Percentiles rank a stretch among this genome's conserved stretches.
Conservation (phyloP, 768 basidiomycete genomes). For the Tylopilus cervinicoccineus region DNA sequence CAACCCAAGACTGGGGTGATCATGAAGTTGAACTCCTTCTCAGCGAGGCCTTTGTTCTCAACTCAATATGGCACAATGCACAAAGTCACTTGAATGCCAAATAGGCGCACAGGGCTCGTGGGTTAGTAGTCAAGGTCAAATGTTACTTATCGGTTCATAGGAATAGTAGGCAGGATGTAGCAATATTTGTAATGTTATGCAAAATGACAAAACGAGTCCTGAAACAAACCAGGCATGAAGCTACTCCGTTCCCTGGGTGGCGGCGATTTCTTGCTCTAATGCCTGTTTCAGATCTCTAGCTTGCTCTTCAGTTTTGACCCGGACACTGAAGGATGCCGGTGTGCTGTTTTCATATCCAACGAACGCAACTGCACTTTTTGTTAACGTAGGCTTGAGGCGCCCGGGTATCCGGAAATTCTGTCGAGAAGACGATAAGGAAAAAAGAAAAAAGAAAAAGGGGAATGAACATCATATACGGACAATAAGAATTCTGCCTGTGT, state of each 20-base stretch:
- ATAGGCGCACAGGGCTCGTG: conserved; percentile 14
- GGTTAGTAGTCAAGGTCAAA: neutral
- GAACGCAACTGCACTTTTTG: conserved; percentile 56
- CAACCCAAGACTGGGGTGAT: conserved; percentile 92
- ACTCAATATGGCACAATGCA: conserved; percentile 89
- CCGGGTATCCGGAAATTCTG: conserved; percentile 74
- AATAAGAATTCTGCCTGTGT: conserved; percentile 69
- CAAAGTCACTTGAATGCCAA: conserved; percentile 80
- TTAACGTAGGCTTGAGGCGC: conserved; percentile 49
- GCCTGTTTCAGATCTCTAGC: conserved; percentile 55
- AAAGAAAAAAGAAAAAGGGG: neutral
- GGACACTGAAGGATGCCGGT: conserved; percentile 59
- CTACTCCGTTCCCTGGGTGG: conserved; percentile 31
- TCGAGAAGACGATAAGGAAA: conserved; percentile 6
- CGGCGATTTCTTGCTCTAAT: conserved; percentile 58
- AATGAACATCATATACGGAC: conserved; percentile 40
- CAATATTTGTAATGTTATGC: conserved; percentile 23
- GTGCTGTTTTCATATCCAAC: conserved; percentile 60
- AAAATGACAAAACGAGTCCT: neutral
- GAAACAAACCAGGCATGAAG: conserved; percentile 1
- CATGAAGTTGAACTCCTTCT: conserved; percentile 94
- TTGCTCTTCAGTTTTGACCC: conserved; percentile 55
- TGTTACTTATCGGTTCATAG: conserved; percentile 5
- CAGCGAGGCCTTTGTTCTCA: conserved; percentile 92
- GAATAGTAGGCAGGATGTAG: conserved; percentile 22